These are phyloP conservation scores for Botrytis byssoidea DNA, from an alignment of 2,329 filamentous ascomycete species.

Conservation along the genomic window DNA sequence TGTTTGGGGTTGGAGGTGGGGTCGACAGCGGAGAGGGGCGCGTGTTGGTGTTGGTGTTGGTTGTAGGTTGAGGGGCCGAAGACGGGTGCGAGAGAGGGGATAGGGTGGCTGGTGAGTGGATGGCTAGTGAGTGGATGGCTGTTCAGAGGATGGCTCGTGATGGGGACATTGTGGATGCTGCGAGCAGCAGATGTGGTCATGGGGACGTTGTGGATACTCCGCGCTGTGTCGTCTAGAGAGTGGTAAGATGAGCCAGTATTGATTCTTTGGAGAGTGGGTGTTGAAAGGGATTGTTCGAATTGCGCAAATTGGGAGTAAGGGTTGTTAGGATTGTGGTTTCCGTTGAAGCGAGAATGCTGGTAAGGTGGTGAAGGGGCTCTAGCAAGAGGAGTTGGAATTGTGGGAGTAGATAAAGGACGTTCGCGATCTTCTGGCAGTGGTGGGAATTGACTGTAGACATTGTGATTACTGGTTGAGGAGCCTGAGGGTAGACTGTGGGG, in stretches of 20 bases:
- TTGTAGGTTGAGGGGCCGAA: constrained; percentile 3
- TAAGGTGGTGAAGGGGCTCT: constrained; percentile 1
- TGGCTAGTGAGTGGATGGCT: background rate
- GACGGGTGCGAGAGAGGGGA: background rate
- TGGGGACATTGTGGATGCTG: constrained; percentile 9
- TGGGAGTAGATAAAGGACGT: constrained; percentile 19
- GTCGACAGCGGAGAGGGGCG: constrained; percentile 11
- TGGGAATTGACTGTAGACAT: constrained; percentile 14
- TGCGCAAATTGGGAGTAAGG: constrained; percentile 20
- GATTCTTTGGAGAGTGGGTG: constrained; percentile 14
- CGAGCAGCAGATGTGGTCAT: background rate
- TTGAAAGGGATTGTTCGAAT: constrained; percentile 19
- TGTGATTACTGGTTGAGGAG: background rate
- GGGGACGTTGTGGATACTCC: background rate
- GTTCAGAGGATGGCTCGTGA: background rate
- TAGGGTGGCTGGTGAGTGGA: background rate
- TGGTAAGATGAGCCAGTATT: constrained; percentile 13
- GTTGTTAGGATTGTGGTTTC: constrained; percentile 10
- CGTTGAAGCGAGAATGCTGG: background rate
- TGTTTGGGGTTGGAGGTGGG: constrained; percentile 16
- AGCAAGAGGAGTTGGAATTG: background rate
- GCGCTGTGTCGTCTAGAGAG: constrained; percentile 8
- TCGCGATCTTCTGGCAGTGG: constrained; percentile 4
- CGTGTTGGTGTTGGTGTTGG: background rate
- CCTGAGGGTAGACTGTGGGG: constrained; percentile 4